phyloP scores from a whole-genome alignment of 139 green algal genomes.

The Chlamydomonas sp. region DNA sequence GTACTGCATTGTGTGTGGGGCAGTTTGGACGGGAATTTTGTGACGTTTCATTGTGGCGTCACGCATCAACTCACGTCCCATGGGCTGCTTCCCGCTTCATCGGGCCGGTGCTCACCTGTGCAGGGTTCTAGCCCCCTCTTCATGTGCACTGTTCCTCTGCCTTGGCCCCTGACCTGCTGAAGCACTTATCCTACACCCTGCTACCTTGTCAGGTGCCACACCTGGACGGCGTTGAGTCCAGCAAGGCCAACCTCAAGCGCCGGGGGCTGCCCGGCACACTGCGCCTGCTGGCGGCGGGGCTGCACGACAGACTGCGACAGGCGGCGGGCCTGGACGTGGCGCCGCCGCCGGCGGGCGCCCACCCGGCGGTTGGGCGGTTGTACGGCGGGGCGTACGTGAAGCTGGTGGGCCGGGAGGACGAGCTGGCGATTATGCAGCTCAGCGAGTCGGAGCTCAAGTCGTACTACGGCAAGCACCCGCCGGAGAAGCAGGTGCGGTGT shows the following conservation, averaged over 20 bases:
- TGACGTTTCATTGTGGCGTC: too few relatives aligned
- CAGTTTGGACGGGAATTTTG: too few relatives aligned
- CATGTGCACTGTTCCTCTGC: too few relatives aligned
- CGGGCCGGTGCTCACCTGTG: too few relatives aligned
- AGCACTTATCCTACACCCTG: too few relatives aligned
- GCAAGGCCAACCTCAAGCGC: background rate
- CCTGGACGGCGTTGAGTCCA: slow-evolving; percentile 23
- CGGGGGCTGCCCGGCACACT: background rate
- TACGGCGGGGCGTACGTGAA: slow-evolving; percentile 43
- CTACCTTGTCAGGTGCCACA: slow-evolving; percentile 38
- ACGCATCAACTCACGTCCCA: too few relatives aligned
- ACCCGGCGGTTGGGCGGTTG: background rate
- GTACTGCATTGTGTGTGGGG: too few relatives aligned
- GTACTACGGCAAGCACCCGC: slow-evolving; percentile 62
- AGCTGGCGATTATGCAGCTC: slow-evolving; percentile 56
- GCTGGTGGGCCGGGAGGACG: slow-evolving; percentile 36
- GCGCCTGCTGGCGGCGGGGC: background rate
- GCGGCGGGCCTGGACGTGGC: background rate
- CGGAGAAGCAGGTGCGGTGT: slow-evolving; percentile 40
- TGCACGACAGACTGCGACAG: slow-evolving; percentile 29
- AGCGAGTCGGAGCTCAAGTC: slow-evolving; percentile 29
- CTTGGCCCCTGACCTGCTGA: too few relatives aligned
- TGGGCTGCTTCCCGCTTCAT: too few relatives aligned
- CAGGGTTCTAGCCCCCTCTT: too few relatives aligned
- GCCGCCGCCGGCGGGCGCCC: too few relatives aligned